Conservation (phyloP, 805 yeast genomes). For the Cyberlindnera meyerae region DNA sequence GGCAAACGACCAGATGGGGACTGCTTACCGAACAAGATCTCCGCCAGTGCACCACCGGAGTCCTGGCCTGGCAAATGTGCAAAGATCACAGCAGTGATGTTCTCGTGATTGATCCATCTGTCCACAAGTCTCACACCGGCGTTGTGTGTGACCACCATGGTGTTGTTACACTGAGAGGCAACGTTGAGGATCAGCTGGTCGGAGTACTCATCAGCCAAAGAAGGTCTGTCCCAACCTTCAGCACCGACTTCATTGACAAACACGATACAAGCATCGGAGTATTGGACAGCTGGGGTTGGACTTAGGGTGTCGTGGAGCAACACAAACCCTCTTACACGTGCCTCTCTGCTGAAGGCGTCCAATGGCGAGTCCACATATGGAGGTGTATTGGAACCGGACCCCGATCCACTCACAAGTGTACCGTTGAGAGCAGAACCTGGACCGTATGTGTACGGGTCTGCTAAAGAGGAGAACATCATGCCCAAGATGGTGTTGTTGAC, state of each 20-base stretch:
- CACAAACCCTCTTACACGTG: slow-evolving; percentile 2
- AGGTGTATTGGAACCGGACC: slow-evolving; percentile 4
- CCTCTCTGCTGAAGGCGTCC: slow-evolving; percentile 4
- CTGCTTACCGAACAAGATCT: slow-evolving; percentile 9
- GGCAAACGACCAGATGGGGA: slow-evolving; percentile 11
- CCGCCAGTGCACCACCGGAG: slow-evolving; percentile 6
- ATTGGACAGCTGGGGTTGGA: slow-evolving; percentile 6
- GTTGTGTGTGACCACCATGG: slow-evolving; percentile 9
- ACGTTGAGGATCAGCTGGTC: slow-evolving; percentile 6
- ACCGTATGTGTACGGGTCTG: neutral
- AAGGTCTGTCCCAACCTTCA: slow-evolving; percentile 11
- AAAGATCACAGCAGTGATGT: slow-evolving; percentile 9
- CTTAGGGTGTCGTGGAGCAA: slow-evolving; percentile 1
- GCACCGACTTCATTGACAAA: slow-evolving; percentile 6
- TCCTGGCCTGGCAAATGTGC: slow-evolving; percentile 11
- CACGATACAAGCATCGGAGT: slow-evolving; percentile 7
- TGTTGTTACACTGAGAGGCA: slow-evolving; percentile 7
- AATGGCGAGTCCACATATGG: slow-evolving; percentile 2
- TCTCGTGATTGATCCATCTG: slow-evolving; percentile 8
- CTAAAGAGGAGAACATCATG: neutral
- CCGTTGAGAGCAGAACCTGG: slow-evolving; percentile 8
- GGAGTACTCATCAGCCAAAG: slow-evolving; percentile 8
- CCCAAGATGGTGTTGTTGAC: neutral
- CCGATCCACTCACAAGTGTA: slow-evolving; percentile 6
- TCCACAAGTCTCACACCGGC: slow-evolving; percentile 11